A percentile compares a stretch with the other conserved stretches of the same genome.
These are phyloP conservation scores for Platanthera guangdongensis DNA, from an alignment of 106 monocot species.

Conservation along the genomic window DNA sequence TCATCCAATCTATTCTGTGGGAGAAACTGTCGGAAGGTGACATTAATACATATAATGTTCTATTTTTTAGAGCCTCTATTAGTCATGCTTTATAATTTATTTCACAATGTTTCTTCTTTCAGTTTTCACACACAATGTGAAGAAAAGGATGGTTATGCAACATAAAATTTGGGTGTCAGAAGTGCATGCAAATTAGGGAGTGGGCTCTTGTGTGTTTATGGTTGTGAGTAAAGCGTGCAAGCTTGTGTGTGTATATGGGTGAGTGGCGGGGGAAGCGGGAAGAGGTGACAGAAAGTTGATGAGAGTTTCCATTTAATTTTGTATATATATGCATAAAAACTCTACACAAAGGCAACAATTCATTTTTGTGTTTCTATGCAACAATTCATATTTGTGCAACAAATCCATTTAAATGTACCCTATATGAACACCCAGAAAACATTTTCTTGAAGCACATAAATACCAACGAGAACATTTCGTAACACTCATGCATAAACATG, in stretches of 20 bases:
- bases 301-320: neutral
- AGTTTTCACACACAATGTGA: neutral
- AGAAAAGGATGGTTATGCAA: neutral
- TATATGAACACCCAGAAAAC: neutral
- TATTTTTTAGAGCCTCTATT: neutral
- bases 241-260: too few relatives aligned
- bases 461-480: neutral
- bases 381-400: neutral
- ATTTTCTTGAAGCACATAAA: neutral
- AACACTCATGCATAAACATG: neutral
- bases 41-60: neutral
- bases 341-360: neutral
- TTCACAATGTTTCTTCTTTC: neutral
- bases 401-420: neutral
- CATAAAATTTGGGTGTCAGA: neutral
- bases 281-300: neutral
- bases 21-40: conserved; percentile 18
- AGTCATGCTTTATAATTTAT: neutral
- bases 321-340: neutral
- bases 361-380: neutral
- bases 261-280: neutral
- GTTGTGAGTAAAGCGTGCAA: neutral
- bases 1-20: conserved; percentile 40
- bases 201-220: neutral
- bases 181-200: neutral